Base-by-base conservation (phyloP, 1,284 basidiomycete species). In the Cronartium quercuum region DNA sequence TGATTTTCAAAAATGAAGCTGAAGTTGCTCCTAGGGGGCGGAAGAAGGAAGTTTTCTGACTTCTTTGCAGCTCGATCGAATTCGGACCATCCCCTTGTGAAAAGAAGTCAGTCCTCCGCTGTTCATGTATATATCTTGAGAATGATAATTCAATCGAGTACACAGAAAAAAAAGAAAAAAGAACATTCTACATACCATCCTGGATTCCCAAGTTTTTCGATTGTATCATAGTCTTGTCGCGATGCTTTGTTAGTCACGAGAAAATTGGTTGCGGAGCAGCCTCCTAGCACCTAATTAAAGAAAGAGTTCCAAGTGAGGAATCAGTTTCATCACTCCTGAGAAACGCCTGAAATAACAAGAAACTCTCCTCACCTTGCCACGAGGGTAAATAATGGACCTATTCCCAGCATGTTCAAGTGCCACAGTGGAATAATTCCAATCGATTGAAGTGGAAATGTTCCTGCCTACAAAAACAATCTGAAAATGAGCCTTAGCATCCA, bases 111-210 rank as follows among this genome's bases (percentile, higher is more conserved):
- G 15, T n/a, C 42, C 10, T 42, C 15, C 7, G 37, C 18, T 13
- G 47, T 65, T 10, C 21, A 47, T 24, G 6, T 63, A 12, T 18
- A 15, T 37, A 6, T 55, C 3, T 44, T 44, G n/a, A 44, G 1
- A 21, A 6, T 55, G n/a, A 55, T 55, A 55, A n/a, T 6, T 12
- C 29, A 13, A 10, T 18, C 6, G 29, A 18, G 12, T 13, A 21
- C 15, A 12, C 47, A 18, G 47, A 51, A 18, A 2, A 4, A 13
- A 13, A 51, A 21, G 21, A 51, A 51, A 58, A 37, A 7, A n/a
- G n/a, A n/a, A n/a, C n/a, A n/a, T n/a, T n/a, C n/a, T n/a, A n/a
- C 71, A 4, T 40, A 66, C 71, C 71, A 74, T 66, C 64, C 64
- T 18, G 71, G 71, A 42, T 74, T 74, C 1, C 71, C 71, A 35